phyloP scores from a whole-genome alignment of 1,284 basidiomycete genomes.

The Apiotrichum montevideense region DNA sequence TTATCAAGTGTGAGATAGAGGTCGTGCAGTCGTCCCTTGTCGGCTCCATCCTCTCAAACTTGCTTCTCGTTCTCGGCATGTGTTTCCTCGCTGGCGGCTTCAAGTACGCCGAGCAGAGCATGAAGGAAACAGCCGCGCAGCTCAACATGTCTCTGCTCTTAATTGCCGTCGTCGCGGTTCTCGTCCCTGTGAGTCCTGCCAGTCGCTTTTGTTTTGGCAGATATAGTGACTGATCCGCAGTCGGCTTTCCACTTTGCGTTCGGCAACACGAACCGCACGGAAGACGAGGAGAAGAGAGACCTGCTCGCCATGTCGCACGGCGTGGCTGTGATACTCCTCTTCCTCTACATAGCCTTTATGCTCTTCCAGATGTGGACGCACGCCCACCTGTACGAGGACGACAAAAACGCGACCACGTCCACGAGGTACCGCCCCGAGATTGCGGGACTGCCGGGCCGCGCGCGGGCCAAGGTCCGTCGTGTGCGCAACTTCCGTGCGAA shows the following conservation, averaged over 20 bases:
- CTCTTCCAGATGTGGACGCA: slow-evolving; percentile 84
- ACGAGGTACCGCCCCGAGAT: slow-evolving; percentile 38
- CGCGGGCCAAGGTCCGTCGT: slow-evolving; percentile 17
- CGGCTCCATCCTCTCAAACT: slow-evolving; percentile 67
- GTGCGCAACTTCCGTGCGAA: slow-evolving; percentile 16
- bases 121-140: slow-evolving; percentile 46
- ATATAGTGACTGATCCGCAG: background rate
- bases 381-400: slow-evolving; percentile 58
- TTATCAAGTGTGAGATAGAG: slow-evolving; percentile 71
- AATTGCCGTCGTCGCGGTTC: slow-evolving; percentile 50
- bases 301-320: slow-evolving; percentile 72
- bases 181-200: slow-evolving; percentile 36
- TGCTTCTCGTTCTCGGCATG: slow-evolving; percentile 81
- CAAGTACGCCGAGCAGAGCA: slow-evolving; percentile 43
- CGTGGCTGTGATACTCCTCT: slow-evolving; percentile 71
- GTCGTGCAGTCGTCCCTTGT: slow-evolving; percentile 75
- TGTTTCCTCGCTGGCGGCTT: slow-evolving; percentile 47
- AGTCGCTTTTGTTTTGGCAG: no score
- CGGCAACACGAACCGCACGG: slow-evolving; percentile 24
- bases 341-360: slow-evolving; percentile 64
- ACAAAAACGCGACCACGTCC: slow-evolving; percentile 22
- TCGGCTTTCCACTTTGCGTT: slow-evolving; percentile 50
- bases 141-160: slow-evolving; percentile 51
- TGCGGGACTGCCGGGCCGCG: slow-evolving; percentile 21
- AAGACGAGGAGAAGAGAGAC: slow-evolving; percentile 48